These are phyloP conservation scores for Pistacia vera DNA, from an alignment of 345 rosid genomes.

Conservation along the genomic window DNA sequence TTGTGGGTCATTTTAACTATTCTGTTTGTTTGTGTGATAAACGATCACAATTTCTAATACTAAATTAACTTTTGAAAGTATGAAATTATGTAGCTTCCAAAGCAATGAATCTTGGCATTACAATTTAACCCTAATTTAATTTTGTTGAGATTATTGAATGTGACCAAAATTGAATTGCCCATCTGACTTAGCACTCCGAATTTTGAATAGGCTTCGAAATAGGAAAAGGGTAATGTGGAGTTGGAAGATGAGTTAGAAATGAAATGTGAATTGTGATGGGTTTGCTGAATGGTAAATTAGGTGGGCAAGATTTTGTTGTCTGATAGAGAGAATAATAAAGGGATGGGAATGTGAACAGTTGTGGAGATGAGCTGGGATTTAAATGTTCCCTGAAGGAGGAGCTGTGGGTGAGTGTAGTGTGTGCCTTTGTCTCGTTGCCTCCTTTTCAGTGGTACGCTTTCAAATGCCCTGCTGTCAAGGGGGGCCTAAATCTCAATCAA, in stretches of 20 bases:
- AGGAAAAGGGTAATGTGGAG: not conserved
- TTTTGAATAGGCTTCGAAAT: too few relatives aligned
- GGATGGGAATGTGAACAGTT: slow-evolving; percentile 17
- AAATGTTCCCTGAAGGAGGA: slow-evolving; percentile 30
- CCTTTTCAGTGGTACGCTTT: not conserved
- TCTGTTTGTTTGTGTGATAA: slow-evolving; percentile 3
- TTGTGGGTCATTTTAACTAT: not conserved
- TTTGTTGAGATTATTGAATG: not conserved
- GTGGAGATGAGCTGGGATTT: slow-evolving; percentile 19
- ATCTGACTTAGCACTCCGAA: too few relatives aligned
- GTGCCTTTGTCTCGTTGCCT: slow-evolving; percentile 28
- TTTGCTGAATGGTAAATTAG: not conserved
- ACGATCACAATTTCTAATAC: slow-evolving; percentile 1
- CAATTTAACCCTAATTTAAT: not conserved
- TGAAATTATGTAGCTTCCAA: not conserved
- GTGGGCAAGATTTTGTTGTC: slow-evolving; percentile 35
- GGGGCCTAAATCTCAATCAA: not conserved
- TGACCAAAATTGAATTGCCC: too few relatives aligned
- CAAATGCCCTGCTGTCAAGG: slow-evolving; percentile 26
- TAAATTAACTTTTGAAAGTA: not conserved
- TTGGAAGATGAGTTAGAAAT: not conserved
- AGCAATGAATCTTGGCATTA: not conserved
- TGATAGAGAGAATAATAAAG: slow-evolving; percentile 20
- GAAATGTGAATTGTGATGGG: slow-evolving; percentile 10
- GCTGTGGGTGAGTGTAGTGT: not conserved